Conservation (phyloP, 805 yeast genomes). For the Isabelozyma rhagii region DNA sequence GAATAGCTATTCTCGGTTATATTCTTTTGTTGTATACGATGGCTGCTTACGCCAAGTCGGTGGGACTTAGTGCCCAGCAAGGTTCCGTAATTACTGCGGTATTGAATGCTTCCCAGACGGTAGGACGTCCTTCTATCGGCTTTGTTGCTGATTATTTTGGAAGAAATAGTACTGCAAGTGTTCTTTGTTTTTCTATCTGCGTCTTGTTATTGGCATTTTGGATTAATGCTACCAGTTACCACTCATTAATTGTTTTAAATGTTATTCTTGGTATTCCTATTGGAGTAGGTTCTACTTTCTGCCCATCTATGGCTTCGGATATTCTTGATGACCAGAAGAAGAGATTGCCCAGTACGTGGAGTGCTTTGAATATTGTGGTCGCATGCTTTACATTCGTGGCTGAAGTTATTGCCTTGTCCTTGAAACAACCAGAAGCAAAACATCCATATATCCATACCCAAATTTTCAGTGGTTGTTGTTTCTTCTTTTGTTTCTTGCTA, state of each 20-base stretch:
- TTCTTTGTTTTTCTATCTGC: slow-evolving; percentile 17
- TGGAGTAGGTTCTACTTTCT: slow-evolving; percentile 27
- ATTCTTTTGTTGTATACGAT: slow-evolving; percentile 33
- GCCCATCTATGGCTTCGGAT: slow-evolving; percentile 24
- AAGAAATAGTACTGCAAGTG: slow-evolving; percentile 32
- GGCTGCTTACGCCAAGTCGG: slow-evolving; percentile 35
- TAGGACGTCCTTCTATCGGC: slow-evolving; percentile 53
- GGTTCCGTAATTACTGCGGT: slow-evolving; percentile 32
- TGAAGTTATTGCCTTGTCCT: slow-evolving; percentile 54
- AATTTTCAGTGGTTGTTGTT: slow-evolving; percentile 53
- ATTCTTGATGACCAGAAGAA: slow-evolving; percentile 8
- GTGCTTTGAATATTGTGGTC: slow-evolving; percentile 32
- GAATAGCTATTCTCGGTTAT: slow-evolving; percentile 35
- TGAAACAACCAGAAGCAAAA: slow-evolving; percentile 18
- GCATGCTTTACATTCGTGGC: slow-evolving; percentile 37
- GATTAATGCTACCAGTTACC: slow-evolving; percentile 34
- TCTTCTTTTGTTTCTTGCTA: slow-evolving; percentile 40
- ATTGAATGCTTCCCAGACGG: slow-evolving; percentile 39
- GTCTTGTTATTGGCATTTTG: slow-evolving; percentile 33
- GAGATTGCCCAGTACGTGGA: slow-evolving; percentile 38
- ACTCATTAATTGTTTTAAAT: slow-evolving; percentile 25
- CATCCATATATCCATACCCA: slow-evolving; percentile 60
- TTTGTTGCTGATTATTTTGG: slow-evolving; percentile 46
- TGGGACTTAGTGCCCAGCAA: slow-evolving; percentile 42
- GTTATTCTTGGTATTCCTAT: slow-evolving; percentile 26